A percentile compares a stretch with the other conserved stretches of the same genome.
Evolutionary conservation across 148 eudicot species (phyloP).

Genomic region (Amaranthus cruentus): DNA sequence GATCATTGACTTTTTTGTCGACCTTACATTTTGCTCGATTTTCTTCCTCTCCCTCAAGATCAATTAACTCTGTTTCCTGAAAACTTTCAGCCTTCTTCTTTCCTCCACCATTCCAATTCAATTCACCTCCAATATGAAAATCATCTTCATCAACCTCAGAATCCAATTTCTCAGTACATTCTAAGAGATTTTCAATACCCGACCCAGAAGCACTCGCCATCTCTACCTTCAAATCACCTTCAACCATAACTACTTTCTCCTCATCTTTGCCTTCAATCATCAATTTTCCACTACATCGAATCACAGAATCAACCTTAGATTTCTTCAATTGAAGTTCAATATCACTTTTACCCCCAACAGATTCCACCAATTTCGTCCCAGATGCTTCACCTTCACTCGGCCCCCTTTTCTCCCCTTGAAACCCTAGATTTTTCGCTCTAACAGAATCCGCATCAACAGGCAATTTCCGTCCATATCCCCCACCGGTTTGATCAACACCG

Average conservation of each 20-base stretch:
- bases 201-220: constrained; percentile 3
- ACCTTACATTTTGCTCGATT: not conserved
- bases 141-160: not conserved
- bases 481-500: not conserved
- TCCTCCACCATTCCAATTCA: not conserved
- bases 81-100: constrained; percentile 3
- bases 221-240: constrained; percentile 17
- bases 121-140: not conserved
- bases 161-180: constrained; percentile 3
- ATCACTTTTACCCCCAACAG: constrained; percentile 9
- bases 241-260: not conserved
- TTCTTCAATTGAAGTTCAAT: constrained; percentile 8
- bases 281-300: constrained; percentile 14
- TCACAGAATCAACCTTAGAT: constrained; percentile 9
- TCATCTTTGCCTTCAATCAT: constrained; percentile 8
- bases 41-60: not conserved
- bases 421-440: constrained; percentile 29
- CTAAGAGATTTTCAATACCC: not conserved
- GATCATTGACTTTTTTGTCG: not conserved
- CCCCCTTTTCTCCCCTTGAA: constrained; percentile 11
- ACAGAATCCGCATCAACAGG: constrained; percentile 1
- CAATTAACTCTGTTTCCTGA: not conserved
- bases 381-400: not conserved
- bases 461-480: not conserved
- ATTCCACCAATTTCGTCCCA: constrained; percentile 6